phyloP scores from a whole-genome alignment of 2,329 filamentous ascomycete species.

The Rhynchosporium secalis region DNA sequence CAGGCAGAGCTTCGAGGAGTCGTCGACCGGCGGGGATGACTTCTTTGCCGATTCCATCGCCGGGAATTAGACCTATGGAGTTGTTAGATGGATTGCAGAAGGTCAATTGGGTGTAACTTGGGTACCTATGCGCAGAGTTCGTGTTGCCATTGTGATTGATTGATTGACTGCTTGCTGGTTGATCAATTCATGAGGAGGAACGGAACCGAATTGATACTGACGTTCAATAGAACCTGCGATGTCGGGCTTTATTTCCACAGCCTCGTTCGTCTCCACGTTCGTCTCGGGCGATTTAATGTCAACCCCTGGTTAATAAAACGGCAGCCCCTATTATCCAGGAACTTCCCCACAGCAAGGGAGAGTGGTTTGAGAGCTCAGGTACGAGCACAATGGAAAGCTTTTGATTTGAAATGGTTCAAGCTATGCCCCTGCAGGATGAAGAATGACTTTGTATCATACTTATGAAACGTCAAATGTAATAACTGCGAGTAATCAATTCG shows the following conservation, averaged over 20 bases:
- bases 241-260: conserved; percentile 13
- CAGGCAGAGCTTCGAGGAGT: conserved; percentile 86
- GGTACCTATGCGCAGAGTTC: conserved; percentile 67
- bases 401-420: neutral
- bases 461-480: conserved; percentile 31
- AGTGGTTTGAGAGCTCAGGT: neutral
- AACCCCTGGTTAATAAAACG: neutral
- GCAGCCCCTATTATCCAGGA: conserved; percentile 13
- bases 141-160: conserved; percentile 55
- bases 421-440: conserved; percentile 26
- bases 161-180: conserved; percentile 17
- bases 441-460: conserved; percentile 23
- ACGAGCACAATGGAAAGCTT: neutral
- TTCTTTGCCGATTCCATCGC: conserved; percentile 97
- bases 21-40: conserved; percentile 94
- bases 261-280: neutral
- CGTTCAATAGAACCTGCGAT: conserved; percentile 10
- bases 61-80: conserved; percentile 81
- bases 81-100: conserved; percentile 6
- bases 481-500: conserved; percentile 14
- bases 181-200: neutral
- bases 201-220: neutral
- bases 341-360: conserved; percentile 9
- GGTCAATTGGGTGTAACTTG: conserved; percentile 23
- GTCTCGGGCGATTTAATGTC: no score